phyloP scores from a whole-genome alignment of 495 filamentous ascomycete species.

The Acidomyces sp. region DNA sequence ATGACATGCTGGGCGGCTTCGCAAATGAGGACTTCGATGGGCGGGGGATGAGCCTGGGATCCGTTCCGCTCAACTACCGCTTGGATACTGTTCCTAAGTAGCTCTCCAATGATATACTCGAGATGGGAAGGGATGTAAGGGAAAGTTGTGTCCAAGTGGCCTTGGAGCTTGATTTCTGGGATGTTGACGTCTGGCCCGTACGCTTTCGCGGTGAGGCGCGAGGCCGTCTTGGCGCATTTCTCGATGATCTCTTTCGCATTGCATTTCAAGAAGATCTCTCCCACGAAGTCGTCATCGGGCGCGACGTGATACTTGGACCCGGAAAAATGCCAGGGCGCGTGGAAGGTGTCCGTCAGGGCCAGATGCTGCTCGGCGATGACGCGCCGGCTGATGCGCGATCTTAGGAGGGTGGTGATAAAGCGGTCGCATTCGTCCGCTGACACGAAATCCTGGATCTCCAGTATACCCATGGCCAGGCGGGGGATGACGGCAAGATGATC shows the following conservation, averaged over 20 bases:
- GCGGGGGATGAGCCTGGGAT: conserved; percentile 45
- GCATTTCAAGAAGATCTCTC: conserved; percentile 90
- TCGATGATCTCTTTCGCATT: conserved; percentile 81
- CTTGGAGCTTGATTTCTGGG: conserved; percentile 71
- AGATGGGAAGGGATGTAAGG: conserved; percentile 93
- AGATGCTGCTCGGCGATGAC: conserved; percentile 98
- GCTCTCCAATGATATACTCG: conserved; percentile 93
- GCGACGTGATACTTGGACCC: conserved; percentile 40
- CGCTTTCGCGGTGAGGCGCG: conserved; percentile 53
- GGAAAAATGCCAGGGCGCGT: conserved; percentile 81
- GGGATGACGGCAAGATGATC: conserved; percentile 92
- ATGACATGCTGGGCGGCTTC: conserved; percentile 93
- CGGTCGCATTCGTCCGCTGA: conserved; percentile 66
- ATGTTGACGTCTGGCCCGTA: conserved; percentile 56
- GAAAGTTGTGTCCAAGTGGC: conserved; percentile 79
- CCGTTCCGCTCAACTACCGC: conserved; percentile 64
- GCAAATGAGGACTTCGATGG: conserved; percentile 88
- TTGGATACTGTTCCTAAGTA: conserved; percentile 89
- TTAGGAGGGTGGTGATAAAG: conserved; percentile 88
- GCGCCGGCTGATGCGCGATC: conserved; percentile 87
- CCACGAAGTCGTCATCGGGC: conserved; percentile 71
- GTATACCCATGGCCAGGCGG: conserved; percentile 80
- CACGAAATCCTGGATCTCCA: conserved; percentile 73
- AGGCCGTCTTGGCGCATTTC: conserved; percentile 60
- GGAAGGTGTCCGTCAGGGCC: conserved; percentile 90